These are phyloP conservation scores for Cordyceps militaris DNA, from an alignment of 2,329 filamentous ascomycete genomes.

Conservation along the genomic window DNA sequence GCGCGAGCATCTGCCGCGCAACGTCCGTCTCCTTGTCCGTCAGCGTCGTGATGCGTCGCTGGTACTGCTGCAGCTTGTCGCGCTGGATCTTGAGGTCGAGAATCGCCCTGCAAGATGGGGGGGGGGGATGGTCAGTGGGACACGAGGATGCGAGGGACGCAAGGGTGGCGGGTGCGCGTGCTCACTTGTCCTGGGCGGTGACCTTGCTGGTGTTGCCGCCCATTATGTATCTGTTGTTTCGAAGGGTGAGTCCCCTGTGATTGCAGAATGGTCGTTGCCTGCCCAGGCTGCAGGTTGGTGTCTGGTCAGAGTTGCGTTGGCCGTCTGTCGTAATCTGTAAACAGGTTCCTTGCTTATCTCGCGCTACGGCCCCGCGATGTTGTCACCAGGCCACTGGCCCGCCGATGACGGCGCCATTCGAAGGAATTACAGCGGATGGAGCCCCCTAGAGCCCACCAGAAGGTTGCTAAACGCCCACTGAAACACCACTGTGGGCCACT, in stretches of 20 bases:
- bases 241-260: background rate
- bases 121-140: background rate
- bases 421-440: background rate
- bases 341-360: background rate
- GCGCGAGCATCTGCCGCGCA: constrained; percentile 72
- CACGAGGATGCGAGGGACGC: constrained; percentile 13
- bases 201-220: constrained; percentile 51
- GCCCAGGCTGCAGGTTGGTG: background rate
- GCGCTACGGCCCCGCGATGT: constrained; percentile 6
- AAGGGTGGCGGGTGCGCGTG: constrained; percentile 12
- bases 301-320: background rate
- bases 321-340: background rate
- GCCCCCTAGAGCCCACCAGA: background rate
- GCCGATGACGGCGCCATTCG: background rate
- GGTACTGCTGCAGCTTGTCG: constrained; percentile 94
- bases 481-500: background rate
- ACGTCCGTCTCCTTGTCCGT: constrained; percentile 83
- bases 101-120: constrained; percentile 63
- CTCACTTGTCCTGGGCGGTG: constrained; percentile 77
- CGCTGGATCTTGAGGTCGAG: constrained; percentile 96
- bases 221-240: constrained; percentile 30
- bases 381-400: constrained; percentile 1
- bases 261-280: background rate
- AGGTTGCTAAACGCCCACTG: background rate
- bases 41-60: constrained; percentile 78